These are phyloP conservation scores for Diaporthe velutina DNA, from an alignment of 2,329 filamentous ascomycete species.

Conservation along the genomic window DNA sequence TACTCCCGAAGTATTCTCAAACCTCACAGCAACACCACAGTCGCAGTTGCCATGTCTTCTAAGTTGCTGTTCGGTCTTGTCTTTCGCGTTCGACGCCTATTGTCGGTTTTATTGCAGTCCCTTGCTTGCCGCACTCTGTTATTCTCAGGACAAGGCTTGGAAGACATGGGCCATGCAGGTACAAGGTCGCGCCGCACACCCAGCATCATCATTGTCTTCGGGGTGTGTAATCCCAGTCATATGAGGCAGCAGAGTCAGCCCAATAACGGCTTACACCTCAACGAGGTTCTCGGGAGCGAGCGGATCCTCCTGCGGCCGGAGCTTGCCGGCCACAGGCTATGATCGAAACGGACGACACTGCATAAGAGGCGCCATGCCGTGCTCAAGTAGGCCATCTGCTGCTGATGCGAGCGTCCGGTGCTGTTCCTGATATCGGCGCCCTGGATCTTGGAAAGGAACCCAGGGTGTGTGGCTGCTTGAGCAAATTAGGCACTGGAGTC, in stretches of 20 bases:
- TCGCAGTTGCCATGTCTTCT: neutral
- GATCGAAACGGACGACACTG: constrained; percentile 9
- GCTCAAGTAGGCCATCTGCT: constrained; percentile 9
- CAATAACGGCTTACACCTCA: neutral
- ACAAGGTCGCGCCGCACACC: neutral
- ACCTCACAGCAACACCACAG: constrained; percentile 14
- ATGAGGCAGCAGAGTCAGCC: neutral
- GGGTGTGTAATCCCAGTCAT: neutral
- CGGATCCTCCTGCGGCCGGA: neutral
- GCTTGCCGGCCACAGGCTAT: neutral
- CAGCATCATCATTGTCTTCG: neutral
- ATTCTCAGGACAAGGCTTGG: neutral
- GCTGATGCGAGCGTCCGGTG: neutral
- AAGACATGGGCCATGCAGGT: neutral
- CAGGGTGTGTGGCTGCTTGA: neutral
- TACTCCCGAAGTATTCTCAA: neutral
- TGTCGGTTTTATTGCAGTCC: neutral
- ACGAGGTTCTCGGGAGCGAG: neutral
- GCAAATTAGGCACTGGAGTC: neutral
- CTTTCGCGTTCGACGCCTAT: neutral
- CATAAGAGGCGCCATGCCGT: constrained; percentile 24
- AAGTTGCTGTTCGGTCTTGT: neutral
- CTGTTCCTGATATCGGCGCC: constrained; percentile 1
- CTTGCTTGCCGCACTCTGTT: neutral
- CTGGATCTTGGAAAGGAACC: neutral